Conservation (phyloP, 768 basidiomycete species). For the Suillus paluster region DNA sequence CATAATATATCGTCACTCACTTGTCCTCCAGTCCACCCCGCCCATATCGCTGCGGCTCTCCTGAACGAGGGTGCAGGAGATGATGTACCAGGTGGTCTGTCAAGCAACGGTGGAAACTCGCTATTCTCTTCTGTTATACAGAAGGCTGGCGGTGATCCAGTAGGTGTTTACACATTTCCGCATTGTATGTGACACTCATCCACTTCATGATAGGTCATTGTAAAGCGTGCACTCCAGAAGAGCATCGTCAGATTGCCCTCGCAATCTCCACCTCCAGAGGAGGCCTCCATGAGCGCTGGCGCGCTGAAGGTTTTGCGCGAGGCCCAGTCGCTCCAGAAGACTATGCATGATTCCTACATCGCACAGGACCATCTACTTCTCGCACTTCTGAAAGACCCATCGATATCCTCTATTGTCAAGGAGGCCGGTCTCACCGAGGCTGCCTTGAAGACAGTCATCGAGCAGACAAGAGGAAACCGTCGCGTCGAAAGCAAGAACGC, state of each 20-base stretch:
- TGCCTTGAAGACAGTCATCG: slow-evolving; percentile 73
- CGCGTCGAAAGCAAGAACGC: slow-evolving; percentile 85
- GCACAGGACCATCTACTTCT: slow-evolving; percentile 92
- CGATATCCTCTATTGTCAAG: slow-evolving; percentile 71
- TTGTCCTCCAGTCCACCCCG: slow-evolving; percentile 66
- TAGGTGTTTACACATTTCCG: slow-evolving; percentile 40
- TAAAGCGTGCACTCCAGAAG: slow-evolving; percentile 77
- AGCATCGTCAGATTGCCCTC: slow-evolving; percentile 80
- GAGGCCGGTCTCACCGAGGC: slow-evolving; percentile 76
- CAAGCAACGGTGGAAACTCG: slow-evolving; percentile 44
- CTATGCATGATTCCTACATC: slow-evolving; percentile 88
- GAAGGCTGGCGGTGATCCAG: slow-evolving; percentile 84
- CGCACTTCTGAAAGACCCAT: slow-evolving; percentile 77
- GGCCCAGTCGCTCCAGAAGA: slow-evolving; percentile 79
- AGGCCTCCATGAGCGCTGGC: slow-evolving; percentile 63
- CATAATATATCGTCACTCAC: slow-evolving; percentile 1
- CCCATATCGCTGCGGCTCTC: slow-evolving; percentile 81
- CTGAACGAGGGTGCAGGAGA: slow-evolving; percentile 63
- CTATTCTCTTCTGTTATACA: slow-evolving; percentile 80
- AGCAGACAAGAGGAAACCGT: slow-evolving; percentile 81
- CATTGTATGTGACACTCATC: neutral
- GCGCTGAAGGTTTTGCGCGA: slow-evolving; percentile 69
- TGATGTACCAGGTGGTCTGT: slow-evolving; percentile 39
- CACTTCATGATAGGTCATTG: slow-evolving; percentile 42
- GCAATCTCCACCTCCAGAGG: slow-evolving; percentile 86